These are phyloP conservation scores for Pythium coloratum DNA, from an alignment of 352 stramenopile species.

Conservation along the genomic window DNA sequence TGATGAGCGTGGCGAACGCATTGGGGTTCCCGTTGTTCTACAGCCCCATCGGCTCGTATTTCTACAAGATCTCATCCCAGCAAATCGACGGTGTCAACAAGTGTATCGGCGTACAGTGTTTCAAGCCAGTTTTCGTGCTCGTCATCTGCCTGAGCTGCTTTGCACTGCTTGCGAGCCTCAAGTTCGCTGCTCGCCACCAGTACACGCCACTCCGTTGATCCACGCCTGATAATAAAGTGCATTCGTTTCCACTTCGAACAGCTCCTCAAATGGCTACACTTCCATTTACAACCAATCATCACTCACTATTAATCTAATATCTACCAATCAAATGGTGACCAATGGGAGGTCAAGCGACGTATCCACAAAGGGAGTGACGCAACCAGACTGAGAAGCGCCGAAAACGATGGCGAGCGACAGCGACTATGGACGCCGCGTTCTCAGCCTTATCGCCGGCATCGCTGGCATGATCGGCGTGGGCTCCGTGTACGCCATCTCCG, in stretches of 20 bases:
- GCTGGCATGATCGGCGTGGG: conserved; percentile 72
- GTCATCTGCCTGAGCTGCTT: conserved; percentile 52
- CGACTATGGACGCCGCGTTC: conserved; percentile 23
- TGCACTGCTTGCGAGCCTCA: conserved; percentile 50
- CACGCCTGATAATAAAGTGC: too few relatives aligned
- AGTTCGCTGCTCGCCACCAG: conserved; percentile 43
- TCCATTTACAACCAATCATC: conserved; percentile 1
- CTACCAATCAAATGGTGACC: neutral
- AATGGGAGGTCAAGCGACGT: neutral
- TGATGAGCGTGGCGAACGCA: conserved; percentile 74
- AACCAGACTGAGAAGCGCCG: neutral
- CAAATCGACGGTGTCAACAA: conserved; percentile 43
- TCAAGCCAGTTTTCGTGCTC: conserved; percentile 62
- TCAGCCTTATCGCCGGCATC: conserved; percentile 59
- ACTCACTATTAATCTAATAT: neutral
- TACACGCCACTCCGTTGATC: conserved; percentile 23
- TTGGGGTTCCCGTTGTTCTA: conserved; percentile 74
- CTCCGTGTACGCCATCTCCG: conserved; percentile 77
- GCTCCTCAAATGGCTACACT: conserved; percentile 1
- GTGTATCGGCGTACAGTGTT: conserved; percentile 60
- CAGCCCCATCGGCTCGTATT: conserved; percentile 61
- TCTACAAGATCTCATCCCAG: conserved; percentile 46
- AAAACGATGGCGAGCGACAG: neutral
- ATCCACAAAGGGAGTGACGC: neutral
- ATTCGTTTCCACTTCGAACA: neutral